Base-by-base conservation (phyloP, 352 stramenopile species). In the Plasmopara muralis region DNA sequence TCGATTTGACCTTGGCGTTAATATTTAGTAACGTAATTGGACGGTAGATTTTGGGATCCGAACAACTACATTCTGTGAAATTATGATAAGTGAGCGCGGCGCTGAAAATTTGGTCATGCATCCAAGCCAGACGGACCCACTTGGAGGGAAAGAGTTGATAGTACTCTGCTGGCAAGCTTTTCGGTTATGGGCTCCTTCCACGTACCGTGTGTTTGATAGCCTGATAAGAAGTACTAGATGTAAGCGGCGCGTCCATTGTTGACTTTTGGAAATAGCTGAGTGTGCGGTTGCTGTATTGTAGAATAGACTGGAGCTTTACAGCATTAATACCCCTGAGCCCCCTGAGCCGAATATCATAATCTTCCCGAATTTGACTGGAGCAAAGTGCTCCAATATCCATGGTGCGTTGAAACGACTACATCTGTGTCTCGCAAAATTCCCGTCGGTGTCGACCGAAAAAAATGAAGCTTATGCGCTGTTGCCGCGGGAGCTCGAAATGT, bases 341-440 rank as follows among this genome's bases (percentile, higher is more conserved):
- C 7, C 14, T 6, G 16, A 35, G 43, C 25, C 34, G 12, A 10
- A 58, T 43, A 0, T 42, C n/a, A 1, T 52, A 16, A 20, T 58
- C 43, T 14, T 20, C 8, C 1, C n/a, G 43, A 20, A 25, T 51
- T 18, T 1, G 51, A 58, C 20, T 47, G 51, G 30, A 58, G 52
- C 0, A 58, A 5, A 1, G 13, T 47, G 10, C 51, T 43, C 51
- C 51, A 52, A 41, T 58, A 58, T 34, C 18, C 6, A n/a, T 43
- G 43, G 13, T 58, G 43, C 3, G 33, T 47, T 8, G 42, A 18
- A 3, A 42, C 30, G 14, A 59, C 48, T 1, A 33, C 18, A 6
- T 43, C 28, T 7, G 29, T 25, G 7, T 59, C 52, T 12, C 15
- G 18, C 3, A 35, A 52, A 8, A 58, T 14, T 37, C 43, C 43